Evolutionary conservation across 192 early-diverging fungal genomes (phyloP), one percentile per base, ranked within the genome.

Genomic region (Coemansia reversa): DNA sequence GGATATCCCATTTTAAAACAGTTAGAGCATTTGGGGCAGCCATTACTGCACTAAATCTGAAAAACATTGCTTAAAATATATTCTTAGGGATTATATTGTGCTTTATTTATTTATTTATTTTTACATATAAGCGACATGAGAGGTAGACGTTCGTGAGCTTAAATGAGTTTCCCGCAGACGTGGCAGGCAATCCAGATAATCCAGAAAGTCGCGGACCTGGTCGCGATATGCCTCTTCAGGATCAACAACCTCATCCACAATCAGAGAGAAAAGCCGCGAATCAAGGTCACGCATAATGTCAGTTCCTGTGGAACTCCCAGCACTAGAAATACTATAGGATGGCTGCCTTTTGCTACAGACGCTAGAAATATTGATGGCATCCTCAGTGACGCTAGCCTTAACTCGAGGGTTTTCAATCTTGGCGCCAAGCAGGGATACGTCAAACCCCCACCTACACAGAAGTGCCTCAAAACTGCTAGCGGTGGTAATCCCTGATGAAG

Each of bases 191-290:
- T 79, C 76, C 22, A 79, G 65, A 6, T 70, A 58, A 14, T 56
- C 55, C 45, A 79, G 25, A 51, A 79, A 79, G 27, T 79, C 76
- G 28, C 64, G 63, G 4, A 79, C 76, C 5, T 74, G 71, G 28
- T 79, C 67, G 67, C 76, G 65, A 33, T 79, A 79, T 2, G 67
- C 76, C 58, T 70, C 76, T n/a, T 79, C 71, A 19, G 76, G 76
- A 19, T 79, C 76, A 29, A 79, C 76, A 5, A 79, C 64, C 42
- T 74, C 71, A 27, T 79, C 71, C 33, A 79, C 71, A 54, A 79
- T 67, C 22, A 79, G 71, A 19, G 76, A 79, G 16, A 79, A 79
- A 19, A 79, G 55, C 4, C 55, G 60, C 12, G 76, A 74, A 24
- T 74, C 71, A 24, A 74, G 66, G 23, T 70, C 71, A 3, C 24